Evolutionary conservation across 768 basidiomycete genomes (phyloP).

Genomic region (Vararia minispora): DNA sequence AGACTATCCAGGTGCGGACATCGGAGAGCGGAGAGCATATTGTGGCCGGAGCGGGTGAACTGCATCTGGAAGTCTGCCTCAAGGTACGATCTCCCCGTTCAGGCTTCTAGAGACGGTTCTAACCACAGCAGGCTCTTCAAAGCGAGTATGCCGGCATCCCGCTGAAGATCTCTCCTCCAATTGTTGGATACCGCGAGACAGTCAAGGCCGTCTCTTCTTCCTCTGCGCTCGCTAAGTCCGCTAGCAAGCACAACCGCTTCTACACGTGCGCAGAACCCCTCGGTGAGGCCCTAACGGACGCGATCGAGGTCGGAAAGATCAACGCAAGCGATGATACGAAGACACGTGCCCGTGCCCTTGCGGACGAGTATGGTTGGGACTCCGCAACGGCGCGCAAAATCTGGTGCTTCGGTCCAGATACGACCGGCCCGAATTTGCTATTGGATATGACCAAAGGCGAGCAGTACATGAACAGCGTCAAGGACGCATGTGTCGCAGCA

Average conservation of each 20-base stretch:
- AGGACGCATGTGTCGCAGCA: constrained; percentile 96
- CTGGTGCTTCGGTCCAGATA: constrained; percentile 99
- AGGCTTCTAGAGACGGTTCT: not conserved
- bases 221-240: constrained; percentile 93
- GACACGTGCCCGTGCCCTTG: constrained; percentile 83
- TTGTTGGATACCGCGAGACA: constrained; percentile 95
- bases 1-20: constrained; percentile 94
- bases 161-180: constrained; percentile 92
- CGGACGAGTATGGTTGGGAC: constrained; percentile 96
- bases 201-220: constrained; percentile 92
- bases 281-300: constrained; percentile 86
- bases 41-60: constrained; percentile 96
- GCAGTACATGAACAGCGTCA: constrained; percentile 98
- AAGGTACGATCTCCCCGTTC: constrained; percentile 41
- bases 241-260: constrained; percentile 99
- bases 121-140: constrained; percentile 68
- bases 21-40: constrained; percentile 90
- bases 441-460: constrained; percentile 98
- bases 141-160: constrained; percentile 99
- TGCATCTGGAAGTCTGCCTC: constrained; percentile 98
- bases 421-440: constrained; percentile 89
- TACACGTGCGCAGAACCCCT: constrained; percentile 87
- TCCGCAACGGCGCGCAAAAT: constrained; percentile 98
- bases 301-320: constrained; percentile 79
- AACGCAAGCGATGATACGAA: constrained; percentile 95